phyloP scores from a whole-genome alignment of 768 basidiomycete genomes.

The Dioszegia hungarica region DNA sequence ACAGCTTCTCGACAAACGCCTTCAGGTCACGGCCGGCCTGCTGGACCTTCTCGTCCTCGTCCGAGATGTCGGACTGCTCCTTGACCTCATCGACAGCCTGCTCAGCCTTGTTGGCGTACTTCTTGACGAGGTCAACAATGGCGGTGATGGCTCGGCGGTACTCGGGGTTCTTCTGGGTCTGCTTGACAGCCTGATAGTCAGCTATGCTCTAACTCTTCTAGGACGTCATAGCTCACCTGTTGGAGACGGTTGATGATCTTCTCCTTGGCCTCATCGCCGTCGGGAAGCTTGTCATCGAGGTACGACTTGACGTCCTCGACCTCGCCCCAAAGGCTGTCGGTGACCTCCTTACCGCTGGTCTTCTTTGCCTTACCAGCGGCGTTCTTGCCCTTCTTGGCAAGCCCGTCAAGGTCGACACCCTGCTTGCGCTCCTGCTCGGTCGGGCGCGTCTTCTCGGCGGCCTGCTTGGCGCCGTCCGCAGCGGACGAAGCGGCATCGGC shows the following conservation, averaged over 20 bases:
- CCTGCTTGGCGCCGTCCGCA: constrained; percentile 48
- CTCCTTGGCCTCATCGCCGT: constrained; percentile 50
- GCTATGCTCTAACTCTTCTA: background rate
- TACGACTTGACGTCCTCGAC: constrained; percentile 40
- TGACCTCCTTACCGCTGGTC: constrained; percentile 43
- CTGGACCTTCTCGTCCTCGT: constrained; percentile 48
- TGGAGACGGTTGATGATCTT: constrained; percentile 48
- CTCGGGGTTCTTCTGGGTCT: constrained; percentile 47
- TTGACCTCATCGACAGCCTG: constrained; percentile 44
- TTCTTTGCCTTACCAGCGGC: constrained; percentile 37
- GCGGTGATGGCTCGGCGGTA: constrained; percentile 49
- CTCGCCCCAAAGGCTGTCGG: constrained; percentile 39
- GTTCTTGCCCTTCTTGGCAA: constrained; percentile 46
- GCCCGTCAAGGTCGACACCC: constrained; percentile 45
- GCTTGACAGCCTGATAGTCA: constrained; percentile 33
- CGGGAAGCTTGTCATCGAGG: constrained; percentile 50
- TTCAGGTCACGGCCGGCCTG: constrained; percentile 49
- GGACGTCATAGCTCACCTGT: constrained; percentile 19
- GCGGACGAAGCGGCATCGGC: constrained; percentile 49
- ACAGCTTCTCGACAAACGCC: constrained; percentile 49
- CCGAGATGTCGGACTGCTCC: constrained; percentile 40
- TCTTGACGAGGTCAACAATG: constrained; percentile 48
- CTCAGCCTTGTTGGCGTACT: constrained; percentile 49
- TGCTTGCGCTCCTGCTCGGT: constrained; percentile 42
- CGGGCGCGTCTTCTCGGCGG: constrained; percentile 40